Evolutionary conservation across 306 rosid genomes (phyloP).

Genomic region (Dicorynia guianensis): DNA sequence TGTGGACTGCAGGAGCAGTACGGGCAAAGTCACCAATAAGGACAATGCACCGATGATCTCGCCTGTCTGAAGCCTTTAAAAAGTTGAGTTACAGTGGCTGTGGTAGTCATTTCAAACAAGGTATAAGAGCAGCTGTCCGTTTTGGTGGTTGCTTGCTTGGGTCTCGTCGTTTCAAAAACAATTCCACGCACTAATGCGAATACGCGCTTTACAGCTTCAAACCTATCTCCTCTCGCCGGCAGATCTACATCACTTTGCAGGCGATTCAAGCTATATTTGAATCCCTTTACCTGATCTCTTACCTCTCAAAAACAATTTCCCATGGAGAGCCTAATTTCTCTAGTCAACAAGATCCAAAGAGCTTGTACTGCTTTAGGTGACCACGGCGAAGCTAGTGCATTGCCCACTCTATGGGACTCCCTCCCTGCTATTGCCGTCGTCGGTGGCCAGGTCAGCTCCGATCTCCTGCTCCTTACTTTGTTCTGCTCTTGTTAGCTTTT

Average conservation of each 20-base stretch:
- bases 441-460: slow-evolving; percentile 86
- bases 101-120: too few relatives aligned
- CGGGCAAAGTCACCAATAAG: not conserved
- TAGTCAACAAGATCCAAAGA: slow-evolving; percentile 93
- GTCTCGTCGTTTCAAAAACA: not conserved
- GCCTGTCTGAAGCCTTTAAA: slow-evolving; percentile 16
- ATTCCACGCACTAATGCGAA: not conserved
- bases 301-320: not conserved
- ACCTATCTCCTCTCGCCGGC: slow-evolving; percentile 15
- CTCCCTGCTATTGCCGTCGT: slow-evolving; percentile 97
- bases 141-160: not conserved
- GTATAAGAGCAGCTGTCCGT: not conserved
- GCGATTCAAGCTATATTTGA: slow-evolving; percentile 55
- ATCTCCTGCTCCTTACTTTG: slow-evolving; percentile 26
- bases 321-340: slow-evolving; percentile 86
- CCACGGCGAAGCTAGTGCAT: slow-evolving; percentile 83
- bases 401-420: slow-evolving; percentile 96
- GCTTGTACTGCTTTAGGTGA: slow-evolving; percentile 98
- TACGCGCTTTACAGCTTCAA: slow-evolving; percentile 3
- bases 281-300: not conserved
- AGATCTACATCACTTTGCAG: slow-evolving; percentile 30
- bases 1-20: too few relatives aligned
- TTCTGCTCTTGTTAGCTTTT: not conserved
- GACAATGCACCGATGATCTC: slow-evolving; percentile 27
- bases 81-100: not conserved